Evolutionary conservation across 1,284 basidiomycete species (phyloP).

Genomic region (Trichosporon sp.): DNA sequence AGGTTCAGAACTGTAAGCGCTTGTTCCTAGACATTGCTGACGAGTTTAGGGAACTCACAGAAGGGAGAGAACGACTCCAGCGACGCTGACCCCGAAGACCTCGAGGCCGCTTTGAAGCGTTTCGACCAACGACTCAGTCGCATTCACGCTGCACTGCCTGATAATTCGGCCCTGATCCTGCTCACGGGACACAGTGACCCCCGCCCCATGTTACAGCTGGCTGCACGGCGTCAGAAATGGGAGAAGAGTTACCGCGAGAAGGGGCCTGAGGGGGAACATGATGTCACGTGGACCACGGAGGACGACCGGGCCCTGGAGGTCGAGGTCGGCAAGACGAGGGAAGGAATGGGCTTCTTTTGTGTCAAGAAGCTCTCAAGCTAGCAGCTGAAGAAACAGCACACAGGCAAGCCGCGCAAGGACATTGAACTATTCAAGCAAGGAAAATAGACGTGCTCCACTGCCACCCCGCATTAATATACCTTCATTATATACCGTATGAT

Average conservation of each 20-base stretch:
- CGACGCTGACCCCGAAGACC: constrained; percentile 7
- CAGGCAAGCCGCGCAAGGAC: not conserved
- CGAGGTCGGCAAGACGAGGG: constrained; percentile 67
- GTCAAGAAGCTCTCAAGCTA: constrained; percentile 52
- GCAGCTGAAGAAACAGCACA: not conserved
- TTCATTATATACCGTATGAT: not conserved
- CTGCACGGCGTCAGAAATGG: constrained; percentile 63
- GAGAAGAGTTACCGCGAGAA: constrained; percentile 60
- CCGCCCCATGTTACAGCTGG: constrained; percentile 64
- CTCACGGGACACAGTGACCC: constrained; percentile 85
- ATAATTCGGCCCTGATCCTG: constrained; percentile 71
- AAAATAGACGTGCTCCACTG: not conserved
- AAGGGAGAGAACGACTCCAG: not conserved
- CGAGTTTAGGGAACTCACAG: constrained; percentile 10
- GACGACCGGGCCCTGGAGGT: constrained; percentile 73
- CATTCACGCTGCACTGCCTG: constrained; percentile 64
- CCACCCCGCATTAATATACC: constrained; percentile 2
- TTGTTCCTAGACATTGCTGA: not conserved
- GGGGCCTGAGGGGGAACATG: constrained; percentile 47
- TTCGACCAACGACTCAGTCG: constrained; percentile 60
- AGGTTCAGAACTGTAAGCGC: constrained; percentile 66
- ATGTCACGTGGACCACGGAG: constrained; percentile 62
- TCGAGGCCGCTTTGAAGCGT: constrained; percentile 30
- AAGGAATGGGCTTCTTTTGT: constrained; percentile 75
- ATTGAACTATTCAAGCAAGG: not conserved